These are phyloP conservation scores for Talaromyces funiculosus DNA, from an alignment of 2,329 filamentous ascomycete species.

Conservation along the genomic window DNA sequence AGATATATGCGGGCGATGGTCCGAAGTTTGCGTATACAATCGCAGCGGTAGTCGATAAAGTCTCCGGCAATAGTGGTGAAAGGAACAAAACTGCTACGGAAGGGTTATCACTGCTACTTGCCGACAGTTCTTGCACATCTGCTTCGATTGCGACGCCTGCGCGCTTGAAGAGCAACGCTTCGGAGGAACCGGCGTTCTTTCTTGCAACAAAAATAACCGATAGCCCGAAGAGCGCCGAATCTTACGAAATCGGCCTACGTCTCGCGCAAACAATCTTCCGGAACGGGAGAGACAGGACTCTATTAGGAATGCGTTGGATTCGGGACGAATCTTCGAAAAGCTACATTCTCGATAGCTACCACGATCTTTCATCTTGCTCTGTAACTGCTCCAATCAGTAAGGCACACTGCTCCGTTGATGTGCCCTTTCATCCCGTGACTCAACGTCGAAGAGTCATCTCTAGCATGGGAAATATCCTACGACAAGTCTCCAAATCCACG, in stretches of 20 bases:
- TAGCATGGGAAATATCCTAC: slow-evolving; percentile 41
- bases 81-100: slow-evolving; percentile 22
- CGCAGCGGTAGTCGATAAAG: slow-evolving; percentile 33
- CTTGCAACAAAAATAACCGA: slow-evolving; percentile 22
- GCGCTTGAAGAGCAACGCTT: slow-evolving; percentile 25
- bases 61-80: slow-evolving; percentile 17
- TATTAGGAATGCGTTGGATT: slow-evolving; percentile 33
- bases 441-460: slow-evolving; percentile 33
- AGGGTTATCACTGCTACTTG: slow-evolving; percentile 32
- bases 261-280: slow-evolving; percentile 39
- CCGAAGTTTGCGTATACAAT: slow-evolving; percentile 24
- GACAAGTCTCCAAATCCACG: slow-evolving; percentile 33
- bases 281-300: slow-evolving; percentile 38
- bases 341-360: slow-evolving; percentile 22
- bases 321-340: slow-evolving; percentile 19
- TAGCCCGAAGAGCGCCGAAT: background rate
- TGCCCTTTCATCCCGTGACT: slow-evolving; percentile 35
- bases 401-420: slow-evolving; percentile 19
- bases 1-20: slow-evolving; percentile 14
- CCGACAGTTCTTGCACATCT: slow-evolving; percentile 21
- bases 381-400: slow-evolving; percentile 19
- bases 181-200: slow-evolving; percentile 29
- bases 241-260: slow-evolving; percentile 34
- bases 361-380: slow-evolving; percentile 29
- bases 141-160: slow-evolving; percentile 26